phyloP scores from a whole-genome alignment of 2,329 filamentous ascomycete genomes.

The Ambrosiella cleistominuta region DNA sequence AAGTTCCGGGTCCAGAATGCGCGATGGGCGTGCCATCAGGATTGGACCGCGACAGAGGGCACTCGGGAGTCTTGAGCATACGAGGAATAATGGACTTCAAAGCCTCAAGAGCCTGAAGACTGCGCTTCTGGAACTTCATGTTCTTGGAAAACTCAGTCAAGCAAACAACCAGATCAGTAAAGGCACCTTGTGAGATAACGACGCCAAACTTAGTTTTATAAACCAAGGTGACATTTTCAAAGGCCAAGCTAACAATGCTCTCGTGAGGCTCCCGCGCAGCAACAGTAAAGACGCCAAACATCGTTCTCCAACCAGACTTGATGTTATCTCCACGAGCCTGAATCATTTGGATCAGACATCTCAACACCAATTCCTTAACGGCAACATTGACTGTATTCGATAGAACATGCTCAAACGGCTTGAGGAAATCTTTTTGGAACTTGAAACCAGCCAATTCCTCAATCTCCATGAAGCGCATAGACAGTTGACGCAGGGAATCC shows the following conservation, averaged over 20 bases:
- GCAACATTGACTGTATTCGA: conserved; percentile 77
- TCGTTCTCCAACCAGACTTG: conserved; percentile 92
- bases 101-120: conserved; percentile 83
- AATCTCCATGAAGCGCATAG: conserved; percentile 98
- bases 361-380: conserved; percentile 93
- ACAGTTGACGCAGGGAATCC: conserved; percentile 84
- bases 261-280: conserved; percentile 87
- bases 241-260: conserved; percentile 82
- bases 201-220: conserved; percentile 93
- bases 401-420: conserved; percentile 95
- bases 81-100: conserved; percentile 84
- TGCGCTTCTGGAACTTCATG: conserved; percentile 96
- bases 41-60: conserved; percentile 58
- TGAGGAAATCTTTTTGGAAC: conserved; percentile 98
- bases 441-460: conserved; percentile 97
- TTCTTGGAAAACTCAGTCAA: conserved; percentile 98
- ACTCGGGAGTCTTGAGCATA: conserved; percentile 92
- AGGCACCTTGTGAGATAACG: conserved; percentile 89
- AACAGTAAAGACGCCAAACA: conserved; percentile 98
- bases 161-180: conserved; percentile 90
- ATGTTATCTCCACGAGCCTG: conserved; percentile 94
- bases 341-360: conserved; percentile 97
- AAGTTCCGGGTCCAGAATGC: conserved; percentile 50
- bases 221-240: conserved; percentile 88
- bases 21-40: conserved; percentile 22